A percentile compares a stretch with the other conserved stretches of the same genome.
Conservation (phyloP, 257 asterid species). For the Anisodus acutangulus region DNA sequence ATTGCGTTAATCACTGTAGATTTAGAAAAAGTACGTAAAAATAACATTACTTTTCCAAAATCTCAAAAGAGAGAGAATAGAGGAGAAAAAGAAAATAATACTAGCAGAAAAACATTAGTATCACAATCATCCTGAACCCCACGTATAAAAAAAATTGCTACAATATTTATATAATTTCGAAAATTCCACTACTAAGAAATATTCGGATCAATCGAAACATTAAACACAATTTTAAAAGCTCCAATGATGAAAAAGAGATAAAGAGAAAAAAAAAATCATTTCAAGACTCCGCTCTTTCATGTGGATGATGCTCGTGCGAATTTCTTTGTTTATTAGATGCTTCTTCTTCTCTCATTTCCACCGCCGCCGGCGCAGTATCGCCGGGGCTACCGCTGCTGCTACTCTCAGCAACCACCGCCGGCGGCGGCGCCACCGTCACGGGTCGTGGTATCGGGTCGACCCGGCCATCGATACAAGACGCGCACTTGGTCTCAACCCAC, state of each 20-base stretch:
- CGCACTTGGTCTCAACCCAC: conserved; percentile 90
- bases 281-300: conserved; percentile 41
- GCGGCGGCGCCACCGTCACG: conserved; percentile 30
- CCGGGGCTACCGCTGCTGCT: conserved; percentile 43
- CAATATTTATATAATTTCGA: conserved; percentile 34
- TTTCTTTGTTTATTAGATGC: conserved; percentile 34
- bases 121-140: not conserved
- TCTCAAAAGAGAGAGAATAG: not conserved
- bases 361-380: conserved; percentile 37
- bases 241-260: not conserved
- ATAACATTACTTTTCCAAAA: not conserved
- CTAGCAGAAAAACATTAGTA: not conserved
- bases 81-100: not conserved
- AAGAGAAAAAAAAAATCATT: not conserved
- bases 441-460: conserved; percentile 57
- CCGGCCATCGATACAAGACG: conserved; percentile 84
- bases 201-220: not conserved
- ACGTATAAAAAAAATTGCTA: conserved; percentile 37
- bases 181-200: conserved; percentile 34
- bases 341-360: conserved; percentile 39
- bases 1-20: not conserved
- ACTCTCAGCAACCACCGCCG: conserved; percentile 47
- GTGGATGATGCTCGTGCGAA: conserved; percentile 32
- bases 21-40: not conserved
- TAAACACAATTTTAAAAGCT: not conserved